Percentiles rank a stretch among this genome's conserved stretches.
Evolutionary conservation across 495 filamentous ascomycete species (phyloP).

Genomic region (Aspergillus carlsbadensis): DNA sequence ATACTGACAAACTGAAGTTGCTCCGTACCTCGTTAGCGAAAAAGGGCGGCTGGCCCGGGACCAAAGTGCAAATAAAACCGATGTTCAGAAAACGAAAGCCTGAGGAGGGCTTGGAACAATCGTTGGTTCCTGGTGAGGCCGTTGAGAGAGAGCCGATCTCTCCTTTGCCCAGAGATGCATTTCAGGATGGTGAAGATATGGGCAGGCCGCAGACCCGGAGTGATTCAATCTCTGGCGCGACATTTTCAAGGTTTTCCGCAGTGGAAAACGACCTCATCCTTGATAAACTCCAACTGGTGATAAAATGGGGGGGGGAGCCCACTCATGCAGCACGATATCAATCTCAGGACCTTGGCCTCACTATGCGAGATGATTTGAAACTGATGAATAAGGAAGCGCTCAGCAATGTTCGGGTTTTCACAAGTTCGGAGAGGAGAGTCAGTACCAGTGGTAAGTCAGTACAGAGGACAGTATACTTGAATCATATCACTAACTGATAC

Average conservation of each 20-base stretch:
- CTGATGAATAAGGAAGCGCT: constrained; percentile 90
- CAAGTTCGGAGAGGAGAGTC: constrained; percentile 90
- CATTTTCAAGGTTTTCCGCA: constrained; percentile 84
- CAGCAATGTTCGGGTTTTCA: constrained; percentile 88
- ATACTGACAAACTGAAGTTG: constrained; percentile 78
- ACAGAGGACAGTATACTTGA: neutral
- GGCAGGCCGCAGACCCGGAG: constrained; percentile 56
- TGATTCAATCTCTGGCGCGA: constrained; percentile 82
- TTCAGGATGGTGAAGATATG: constrained; percentile 26
- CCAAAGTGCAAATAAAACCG: constrained; percentile 98
- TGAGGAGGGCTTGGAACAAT: constrained; percentile 47
- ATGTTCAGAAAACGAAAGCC: constrained; percentile 86
- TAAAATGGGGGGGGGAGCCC: constrained; percentile 98
- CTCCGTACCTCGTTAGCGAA: constrained; percentile 83
- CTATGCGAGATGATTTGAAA: constrained; percentile 91
- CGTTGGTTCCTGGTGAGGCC: constrained; percentile 13
- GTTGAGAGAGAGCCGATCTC: constrained; percentile 24
- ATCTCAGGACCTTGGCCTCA: constrained; percentile 87
- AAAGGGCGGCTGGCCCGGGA: constrained; percentile 91
- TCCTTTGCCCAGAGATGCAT: constrained; percentile 18
- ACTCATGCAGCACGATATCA: constrained; percentile 97
- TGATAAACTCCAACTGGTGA: constrained; percentile 94
- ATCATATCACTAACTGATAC: constrained; percentile 17
- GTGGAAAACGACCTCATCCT: constrained; percentile 84
- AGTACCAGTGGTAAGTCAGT: constrained; percentile 72